These are phyloP conservation scores for Coelastrella sp. DNA, from an alignment of 139 green algal genomes.

Conservation along the genomic window DNA sequence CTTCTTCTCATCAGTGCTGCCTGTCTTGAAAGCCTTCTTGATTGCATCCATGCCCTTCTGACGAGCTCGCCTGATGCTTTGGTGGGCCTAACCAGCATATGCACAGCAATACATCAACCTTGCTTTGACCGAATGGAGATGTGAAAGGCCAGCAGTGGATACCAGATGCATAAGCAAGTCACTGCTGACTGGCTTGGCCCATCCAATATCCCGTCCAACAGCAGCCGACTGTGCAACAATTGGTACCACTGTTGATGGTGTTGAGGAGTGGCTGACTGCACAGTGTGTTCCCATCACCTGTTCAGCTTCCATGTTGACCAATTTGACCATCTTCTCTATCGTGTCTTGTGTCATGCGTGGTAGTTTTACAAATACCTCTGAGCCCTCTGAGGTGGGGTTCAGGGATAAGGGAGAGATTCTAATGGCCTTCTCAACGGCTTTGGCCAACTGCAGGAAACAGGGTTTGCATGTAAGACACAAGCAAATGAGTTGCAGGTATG, in stretches of 20 bases:
- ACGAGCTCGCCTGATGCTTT: slow-evolving; percentile 70
- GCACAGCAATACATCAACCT: too few relatives aligned
- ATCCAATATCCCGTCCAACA: too few relatives aligned
- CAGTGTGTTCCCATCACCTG: too few relatives aligned
- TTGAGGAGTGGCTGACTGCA: too few relatives aligned
- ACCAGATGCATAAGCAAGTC: too few relatives aligned
- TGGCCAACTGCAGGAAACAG: slow-evolving; percentile 55
- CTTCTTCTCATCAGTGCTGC: slow-evolving; percentile 36
- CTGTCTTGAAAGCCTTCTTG: slow-evolving; percentile 36
- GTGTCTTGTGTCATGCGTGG: slow-evolving; percentile 47
- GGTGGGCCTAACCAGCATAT: slow-evolving; percentile 53
- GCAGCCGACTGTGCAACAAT: too few relatives aligned
- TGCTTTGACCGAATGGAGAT: too few relatives aligned
- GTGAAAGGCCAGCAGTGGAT: too few relatives aligned
- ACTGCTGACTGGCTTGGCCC: too few relatives aligned
- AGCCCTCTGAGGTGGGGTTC: slow-evolving; percentile 48
- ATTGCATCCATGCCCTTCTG: slow-evolving; percentile 68
- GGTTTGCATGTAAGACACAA: background rate
- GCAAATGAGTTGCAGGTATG: background rate
- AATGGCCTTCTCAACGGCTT: slow-evolving; percentile 74
- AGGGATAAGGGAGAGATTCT: slow-evolving; percentile 74
- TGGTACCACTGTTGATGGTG: too few relatives aligned
- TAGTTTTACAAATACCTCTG: slow-evolving; percentile 61
- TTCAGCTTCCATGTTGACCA: slow-evolving; percentile 78
- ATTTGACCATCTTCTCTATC: slow-evolving; percentile 70